These are phyloP conservation scores for Picea abies DNA, from an alignment of 83 land plant species.

Conservation along the genomic window DNA sequence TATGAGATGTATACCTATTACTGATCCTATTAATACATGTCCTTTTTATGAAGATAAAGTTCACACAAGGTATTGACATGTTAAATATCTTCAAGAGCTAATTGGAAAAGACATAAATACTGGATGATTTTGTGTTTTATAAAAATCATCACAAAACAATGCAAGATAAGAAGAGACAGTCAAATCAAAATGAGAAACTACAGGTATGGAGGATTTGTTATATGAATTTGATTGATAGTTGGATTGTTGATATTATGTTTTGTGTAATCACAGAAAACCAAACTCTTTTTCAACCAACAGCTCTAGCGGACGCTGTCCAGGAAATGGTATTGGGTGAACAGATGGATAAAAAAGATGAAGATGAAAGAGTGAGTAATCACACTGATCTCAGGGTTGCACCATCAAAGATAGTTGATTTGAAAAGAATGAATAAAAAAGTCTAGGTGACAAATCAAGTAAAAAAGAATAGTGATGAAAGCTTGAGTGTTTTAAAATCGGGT, in stretches of 20 bases:
- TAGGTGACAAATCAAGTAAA: not conserved
- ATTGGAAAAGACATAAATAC: conserved; percentile 39
- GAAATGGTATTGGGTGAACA: conserved; percentile 2
- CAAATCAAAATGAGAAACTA: conserved; percentile 16
- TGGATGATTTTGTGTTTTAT: conserved; percentile 57
- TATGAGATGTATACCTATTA: too few species aligned
- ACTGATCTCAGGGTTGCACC: not conserved
- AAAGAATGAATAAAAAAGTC: not conserved
- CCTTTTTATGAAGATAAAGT: conserved; percentile 37
- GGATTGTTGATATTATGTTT: not conserved
- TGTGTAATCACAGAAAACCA: not conserved
- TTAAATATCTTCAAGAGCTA: conserved; percentile 56
- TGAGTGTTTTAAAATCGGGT: conserved; percentile 15
- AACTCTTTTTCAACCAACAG: not conserved
- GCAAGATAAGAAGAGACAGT: conserved; percentile 45
- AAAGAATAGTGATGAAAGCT: conserved; percentile 6
- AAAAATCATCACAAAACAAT: conserved; percentile 43
- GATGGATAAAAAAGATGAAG: not conserved
- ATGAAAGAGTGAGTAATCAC: not conserved
- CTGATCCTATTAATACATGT: too few species aligned
- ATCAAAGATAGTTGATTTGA: not conserved
- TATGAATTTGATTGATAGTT: not conserved
- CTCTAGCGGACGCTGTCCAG: conserved; percentile 4
- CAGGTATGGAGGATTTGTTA: not conserved
- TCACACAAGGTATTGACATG: conserved; percentile 58